Conservation (phyloP, 305 asterid genomes). For the Ajuga reptans region DNA sequence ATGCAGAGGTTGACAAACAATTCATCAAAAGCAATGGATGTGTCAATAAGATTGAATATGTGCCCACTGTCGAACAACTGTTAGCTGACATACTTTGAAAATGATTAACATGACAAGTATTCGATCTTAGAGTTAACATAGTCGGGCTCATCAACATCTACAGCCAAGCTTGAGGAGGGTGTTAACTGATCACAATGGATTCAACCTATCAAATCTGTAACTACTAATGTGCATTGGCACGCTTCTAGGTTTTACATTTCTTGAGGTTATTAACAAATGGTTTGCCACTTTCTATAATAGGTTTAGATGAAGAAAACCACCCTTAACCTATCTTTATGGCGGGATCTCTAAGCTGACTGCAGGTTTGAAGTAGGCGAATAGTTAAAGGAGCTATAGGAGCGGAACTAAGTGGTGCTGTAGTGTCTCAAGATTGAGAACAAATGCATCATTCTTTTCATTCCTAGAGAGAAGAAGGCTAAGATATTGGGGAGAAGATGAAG, state of each 20-base stretch:
- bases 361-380: too few relatives aligned
- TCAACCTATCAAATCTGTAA: not conserved
- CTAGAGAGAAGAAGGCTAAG: not conserved
- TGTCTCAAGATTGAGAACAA: too few relatives aligned
- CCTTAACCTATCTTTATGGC: too few relatives aligned
- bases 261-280: not conserved
- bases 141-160: not conserved
- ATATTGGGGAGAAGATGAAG: not conserved
- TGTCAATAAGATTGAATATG: not conserved
- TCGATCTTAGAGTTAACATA: not conserved
- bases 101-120: not conserved
- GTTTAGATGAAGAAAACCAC: too few relatives aligned
- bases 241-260: not conserved
- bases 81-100: not conserved
- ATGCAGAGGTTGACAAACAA: not conserved
- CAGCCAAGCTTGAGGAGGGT: not conserved
- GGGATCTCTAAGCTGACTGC: too few relatives aligned
- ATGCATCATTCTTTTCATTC: not conserved
- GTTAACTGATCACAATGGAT: not conserved
- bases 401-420: too few relatives aligned
- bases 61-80: not conserved
- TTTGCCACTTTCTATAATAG: too few relatives aligned
- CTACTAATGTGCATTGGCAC: not conserved
- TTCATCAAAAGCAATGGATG: not conserved
- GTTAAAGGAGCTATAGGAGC: too few relatives aligned